Percentiles rank a stretch among this genome's conserved stretches.
Conservation (phyloP, 2,329 filamentous ascomycete species). For the Trichophyton simii region DNA sequence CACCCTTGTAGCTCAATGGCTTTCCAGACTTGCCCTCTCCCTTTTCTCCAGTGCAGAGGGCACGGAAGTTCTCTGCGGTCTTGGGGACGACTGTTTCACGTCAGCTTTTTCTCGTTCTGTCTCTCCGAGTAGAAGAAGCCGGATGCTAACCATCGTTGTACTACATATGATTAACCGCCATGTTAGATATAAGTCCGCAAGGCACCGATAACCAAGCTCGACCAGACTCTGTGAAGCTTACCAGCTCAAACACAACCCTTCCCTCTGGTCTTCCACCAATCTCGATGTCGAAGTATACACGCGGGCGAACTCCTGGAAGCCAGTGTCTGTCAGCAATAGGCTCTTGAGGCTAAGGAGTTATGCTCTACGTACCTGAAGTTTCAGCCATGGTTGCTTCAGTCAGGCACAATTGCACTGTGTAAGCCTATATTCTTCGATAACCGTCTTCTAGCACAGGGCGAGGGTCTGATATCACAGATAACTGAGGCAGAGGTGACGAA, state of each 20-base stretch:
- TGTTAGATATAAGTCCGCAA: neutral
- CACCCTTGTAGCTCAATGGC: conserved; percentile 76
- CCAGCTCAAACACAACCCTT: conserved; percentile 76
- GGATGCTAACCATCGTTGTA: conserved; percentile 35
- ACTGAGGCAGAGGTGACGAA: neutral
- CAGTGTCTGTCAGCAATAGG: neutral
- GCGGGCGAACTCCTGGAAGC: conserved; percentile 32
- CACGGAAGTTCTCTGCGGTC: conserved; percentile 74
- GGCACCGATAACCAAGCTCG: neutral
- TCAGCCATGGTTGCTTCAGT: conserved; percentile 23
- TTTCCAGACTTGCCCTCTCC: conserved; percentile 72
- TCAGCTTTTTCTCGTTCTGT: neutral
- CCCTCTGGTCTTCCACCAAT: conserved; percentile 63
- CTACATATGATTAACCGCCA: conserved; percentile 18
- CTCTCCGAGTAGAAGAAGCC: conserved; percentile 37
- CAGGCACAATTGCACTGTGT: conserved; percentile 2
- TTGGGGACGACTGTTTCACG: conserved; percentile 52
- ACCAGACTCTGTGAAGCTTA: conserved; percentile 27
- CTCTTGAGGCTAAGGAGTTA: neutral
- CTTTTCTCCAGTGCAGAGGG: conserved; percentile 68
- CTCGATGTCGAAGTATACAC: conserved; percentile 87
- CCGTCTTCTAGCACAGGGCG: neutral
- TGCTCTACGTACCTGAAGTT: conserved; percentile 19
- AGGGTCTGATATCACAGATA: neutral
- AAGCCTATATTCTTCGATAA: neutral